Percentiles rank a stretch among this genome's conserved stretches.
phyloP scores from a whole-genome alignment of 1,284 basidiomycete species.

The Lentinula novae-zelandiae region DNA sequence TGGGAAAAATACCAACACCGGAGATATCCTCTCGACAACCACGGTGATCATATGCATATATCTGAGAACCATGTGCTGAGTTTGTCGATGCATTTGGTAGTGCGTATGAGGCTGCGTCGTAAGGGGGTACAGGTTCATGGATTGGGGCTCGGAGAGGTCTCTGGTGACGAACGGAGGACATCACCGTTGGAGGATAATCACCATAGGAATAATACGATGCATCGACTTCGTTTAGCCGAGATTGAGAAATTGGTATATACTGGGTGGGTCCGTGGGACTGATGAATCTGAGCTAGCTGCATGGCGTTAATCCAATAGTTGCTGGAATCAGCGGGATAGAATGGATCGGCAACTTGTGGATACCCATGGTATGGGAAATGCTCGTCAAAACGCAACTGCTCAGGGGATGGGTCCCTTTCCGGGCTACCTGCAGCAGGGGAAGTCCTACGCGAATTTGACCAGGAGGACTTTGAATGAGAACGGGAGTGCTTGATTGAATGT shows the following conservation, averaged over 20 bases:
- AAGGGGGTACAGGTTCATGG: background rate
- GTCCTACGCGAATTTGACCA: background rate
- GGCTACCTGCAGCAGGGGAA: background rate
- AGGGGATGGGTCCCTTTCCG: background rate
- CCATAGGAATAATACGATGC: background rate
- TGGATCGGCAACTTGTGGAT: background rate
- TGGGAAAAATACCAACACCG: background rate
- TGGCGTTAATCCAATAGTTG: background rate
- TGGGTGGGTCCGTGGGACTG: background rate
- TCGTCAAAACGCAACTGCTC: background rate
- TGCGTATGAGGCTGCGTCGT: background rate
- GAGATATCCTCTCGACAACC: background rate
- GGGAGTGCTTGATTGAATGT: background rate
- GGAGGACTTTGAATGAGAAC: background rate
- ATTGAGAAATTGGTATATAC: background rate
- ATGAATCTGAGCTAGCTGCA: background rate
- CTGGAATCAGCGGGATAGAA: background rate
- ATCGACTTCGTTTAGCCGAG: background rate
- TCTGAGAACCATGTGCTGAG: background rate
- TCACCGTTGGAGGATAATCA: background rate
- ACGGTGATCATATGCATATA: background rate
- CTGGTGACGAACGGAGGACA: background rate
- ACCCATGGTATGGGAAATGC: background rate
- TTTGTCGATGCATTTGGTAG: background rate
- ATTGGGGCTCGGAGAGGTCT: background rate